Percentiles rank a stretch among this genome's conserved stretches.
phyloP scores from a whole-genome alignment of 225 moss, liverwort and hornwort genomes.

The Pleurozium schreberi region DNA sequence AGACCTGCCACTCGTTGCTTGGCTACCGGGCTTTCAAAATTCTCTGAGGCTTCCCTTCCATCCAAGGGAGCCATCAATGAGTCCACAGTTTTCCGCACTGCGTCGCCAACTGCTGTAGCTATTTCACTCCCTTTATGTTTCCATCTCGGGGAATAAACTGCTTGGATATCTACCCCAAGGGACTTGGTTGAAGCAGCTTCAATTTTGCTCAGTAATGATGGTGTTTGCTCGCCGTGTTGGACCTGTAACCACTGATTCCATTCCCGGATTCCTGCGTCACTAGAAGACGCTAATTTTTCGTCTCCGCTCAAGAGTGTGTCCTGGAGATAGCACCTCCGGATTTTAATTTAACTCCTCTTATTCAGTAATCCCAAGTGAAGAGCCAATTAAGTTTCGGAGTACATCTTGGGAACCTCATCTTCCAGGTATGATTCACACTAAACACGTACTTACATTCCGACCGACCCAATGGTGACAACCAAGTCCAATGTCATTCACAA shows the following conservation, averaged over 20 bases:
- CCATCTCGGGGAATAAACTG: conserved; percentile 33
- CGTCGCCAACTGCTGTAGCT: conserved; percentile 31
- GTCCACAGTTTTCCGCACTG: conserved; percentile 45
- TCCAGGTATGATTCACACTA: not conserved
- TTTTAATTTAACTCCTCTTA: not conserved
- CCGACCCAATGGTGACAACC: not conserved
- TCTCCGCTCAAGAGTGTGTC: not conserved
- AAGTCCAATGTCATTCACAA: not conserved
- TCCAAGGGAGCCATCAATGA: conserved; percentile 55
- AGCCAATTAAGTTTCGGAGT: not conserved
- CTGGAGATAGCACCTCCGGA: conserved; percentile 7
- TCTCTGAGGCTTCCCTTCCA: conserved; percentile 31
- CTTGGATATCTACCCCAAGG: not conserved
- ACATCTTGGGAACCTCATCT: not conserved
- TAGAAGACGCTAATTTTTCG: not conserved
- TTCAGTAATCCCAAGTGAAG: not conserved
- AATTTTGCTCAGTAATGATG: conserved; percentile 27
- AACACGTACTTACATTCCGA: not conserved
- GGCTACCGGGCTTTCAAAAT: conserved; percentile 25
- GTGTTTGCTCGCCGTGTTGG: conserved; percentile 6
- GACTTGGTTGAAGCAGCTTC: conserved; percentile 22
- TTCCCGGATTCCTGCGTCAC: conserved; percentile 15
- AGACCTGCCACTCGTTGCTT: conserved; percentile 32
- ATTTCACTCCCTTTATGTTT: conserved; percentile 31
- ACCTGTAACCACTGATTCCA: conserved; percentile 36